Evolutionary conservation across 352 stramenopile species (phyloP).

Genomic region (Phytophthora palmivora): DNA sequence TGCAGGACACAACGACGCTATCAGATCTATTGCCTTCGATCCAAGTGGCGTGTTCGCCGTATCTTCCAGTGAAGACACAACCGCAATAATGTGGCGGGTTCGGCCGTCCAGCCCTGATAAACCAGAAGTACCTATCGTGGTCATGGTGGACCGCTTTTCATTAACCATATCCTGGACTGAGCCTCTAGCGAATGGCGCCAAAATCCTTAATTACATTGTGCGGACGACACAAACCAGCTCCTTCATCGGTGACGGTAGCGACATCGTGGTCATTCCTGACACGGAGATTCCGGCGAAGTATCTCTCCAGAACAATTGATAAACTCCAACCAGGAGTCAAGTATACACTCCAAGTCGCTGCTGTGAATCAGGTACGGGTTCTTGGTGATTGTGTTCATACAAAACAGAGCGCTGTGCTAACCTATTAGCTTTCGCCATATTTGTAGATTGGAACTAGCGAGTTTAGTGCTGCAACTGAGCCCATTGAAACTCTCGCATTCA

Average conservation of each 20-base stretch:
- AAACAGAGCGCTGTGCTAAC: constrained; percentile 1
- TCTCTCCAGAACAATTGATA: constrained; percentile 43
- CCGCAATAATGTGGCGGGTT: constrained; percentile 58
- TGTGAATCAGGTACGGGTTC: constrained; percentile 54
- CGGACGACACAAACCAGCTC: constrained; percentile 51
- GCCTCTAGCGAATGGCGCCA: constrained; percentile 64
- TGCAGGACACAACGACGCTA: constrained; percentile 56
- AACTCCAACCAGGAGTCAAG: constrained; percentile 61
- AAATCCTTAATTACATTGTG: constrained; percentile 60
- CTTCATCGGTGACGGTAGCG: constrained; percentile 31
- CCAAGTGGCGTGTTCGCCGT: constrained; percentile 56
- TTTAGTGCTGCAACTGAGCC: constrained; percentile 54
- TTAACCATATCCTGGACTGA: constrained; percentile 59
- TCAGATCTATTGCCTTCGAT: constrained; percentile 51
- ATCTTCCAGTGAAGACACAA: constrained; percentile 59
- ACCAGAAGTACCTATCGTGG: constrained; percentile 36
- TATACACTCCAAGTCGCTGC: constrained; percentile 60
- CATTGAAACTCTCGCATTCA: constrained; percentile 69
- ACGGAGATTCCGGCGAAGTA: constrained; percentile 53
- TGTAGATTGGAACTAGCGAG: constrained; percentile 54
- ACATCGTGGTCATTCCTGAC: constrained; percentile 39
- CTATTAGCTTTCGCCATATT: neutral
- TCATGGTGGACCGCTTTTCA: constrained; percentile 48
- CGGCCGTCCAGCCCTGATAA: constrained; percentile 54
- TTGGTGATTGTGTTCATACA: neutral